Percentiles rank a stretch among this genome's conserved stretches.
phyloP scores from a whole-genome alignment of 768 basidiomycete genomes.

The Mycena capillaripes region DNA sequence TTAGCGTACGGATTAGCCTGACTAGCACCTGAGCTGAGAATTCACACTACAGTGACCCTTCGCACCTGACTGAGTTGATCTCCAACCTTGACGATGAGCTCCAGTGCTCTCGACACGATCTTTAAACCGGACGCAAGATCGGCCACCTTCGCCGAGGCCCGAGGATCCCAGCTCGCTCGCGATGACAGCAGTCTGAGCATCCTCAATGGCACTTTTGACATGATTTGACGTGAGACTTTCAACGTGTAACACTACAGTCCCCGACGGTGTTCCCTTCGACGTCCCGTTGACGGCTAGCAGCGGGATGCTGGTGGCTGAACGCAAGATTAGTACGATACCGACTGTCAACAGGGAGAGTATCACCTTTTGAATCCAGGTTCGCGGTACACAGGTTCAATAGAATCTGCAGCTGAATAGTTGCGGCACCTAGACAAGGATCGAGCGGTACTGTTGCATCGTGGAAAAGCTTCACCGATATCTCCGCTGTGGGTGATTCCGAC shows the following conservation, averaged over 20 bases:
- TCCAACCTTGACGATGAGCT: background rate
- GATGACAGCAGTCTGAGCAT: background rate
- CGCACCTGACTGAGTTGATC: background rate
- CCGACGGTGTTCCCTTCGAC: background rate
- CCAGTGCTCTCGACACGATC: background rate
- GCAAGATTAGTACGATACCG: background rate
- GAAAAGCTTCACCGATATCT: background rate
- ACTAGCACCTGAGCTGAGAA: background rate
- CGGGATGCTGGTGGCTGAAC: background rate
- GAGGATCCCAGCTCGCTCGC: background rate
- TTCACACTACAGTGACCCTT: background rate
- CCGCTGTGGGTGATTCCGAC: background rate
- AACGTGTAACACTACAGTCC: background rate
- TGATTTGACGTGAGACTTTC: background rate
- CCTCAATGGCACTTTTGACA: background rate
- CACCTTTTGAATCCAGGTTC: background rate
- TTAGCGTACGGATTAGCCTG: background rate
- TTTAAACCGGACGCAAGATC: background rate
- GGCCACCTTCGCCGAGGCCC: background rate
- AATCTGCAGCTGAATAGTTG: background rate
- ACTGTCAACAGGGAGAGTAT: too few species aligned
- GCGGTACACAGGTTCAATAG: background rate
- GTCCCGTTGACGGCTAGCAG: background rate
- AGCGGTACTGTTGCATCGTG: background rate
- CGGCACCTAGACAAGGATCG: too few species aligned